Evolutionary conservation across 2,329 filamentous ascomycete species (phyloP), one percentile per base, ranked within the genome.

Genomic region (Penicillium verrucosum): DNA sequence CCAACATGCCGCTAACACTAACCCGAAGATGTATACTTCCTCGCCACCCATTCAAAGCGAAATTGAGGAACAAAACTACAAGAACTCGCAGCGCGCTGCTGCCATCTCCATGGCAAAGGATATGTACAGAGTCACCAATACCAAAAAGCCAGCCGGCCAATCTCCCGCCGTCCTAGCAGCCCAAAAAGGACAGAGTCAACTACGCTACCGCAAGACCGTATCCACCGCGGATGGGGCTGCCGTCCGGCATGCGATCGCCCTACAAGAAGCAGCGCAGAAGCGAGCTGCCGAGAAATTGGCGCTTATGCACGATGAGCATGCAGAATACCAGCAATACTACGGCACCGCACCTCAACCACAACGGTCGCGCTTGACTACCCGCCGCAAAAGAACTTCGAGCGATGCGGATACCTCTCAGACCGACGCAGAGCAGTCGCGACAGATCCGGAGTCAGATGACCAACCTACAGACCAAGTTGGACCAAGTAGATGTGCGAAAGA

Each of bases 91-190:
- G 3, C 88, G 88, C 61, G 90, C 91, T 30, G 93, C 91, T 21
- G 91, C 92, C 2, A 79, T 96, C 3, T 90, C 89, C 11, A 96
- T 97, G 91, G 92, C 92, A 7, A 89, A 88, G 73, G 85, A 88
- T 64, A 93, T 96, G 86, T 96, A 92, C 69, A 83, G 80, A 11
- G 79, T 82, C 1, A 82, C 85, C 7, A 77, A 80, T 59, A 74
- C 78, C 1, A 68, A 65, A 16, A 67, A 65, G 5, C 63, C 63
- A 42, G 40, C 60, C 5, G 57, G 38, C 29, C 58, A 27, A 41
- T 47, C 46, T 30, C 46, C 65, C 14, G 69, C 70, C 5, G 16
- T 70, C 30, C 58, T 61, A 29, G 68, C 65, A 10, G 69, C 73
- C 30, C 70, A 75, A 29, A 71, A 67, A 43, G 70, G 70, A n/a